Evolutionary conservation across 495 filamentous ascomycete genomes (phyloP).

Genomic region (Aspergillus hancockii): DNA sequence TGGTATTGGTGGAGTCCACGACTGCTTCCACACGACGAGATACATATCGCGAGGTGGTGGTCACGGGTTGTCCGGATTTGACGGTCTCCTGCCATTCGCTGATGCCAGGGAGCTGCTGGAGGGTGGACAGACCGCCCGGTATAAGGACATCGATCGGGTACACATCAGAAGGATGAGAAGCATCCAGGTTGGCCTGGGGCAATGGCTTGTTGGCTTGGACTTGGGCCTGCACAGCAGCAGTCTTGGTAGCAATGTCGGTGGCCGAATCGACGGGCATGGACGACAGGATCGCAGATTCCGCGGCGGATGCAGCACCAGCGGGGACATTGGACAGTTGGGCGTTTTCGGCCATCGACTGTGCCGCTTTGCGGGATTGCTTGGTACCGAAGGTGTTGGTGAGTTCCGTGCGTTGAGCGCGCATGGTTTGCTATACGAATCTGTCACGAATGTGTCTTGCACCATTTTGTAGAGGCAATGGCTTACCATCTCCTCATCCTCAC

Average conservation of each 20-base stretch:
- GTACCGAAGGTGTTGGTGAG: conserved; percentile 92
- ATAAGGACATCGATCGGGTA: conserved; percentile 74
- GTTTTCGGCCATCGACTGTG: conserved; percentile 74
- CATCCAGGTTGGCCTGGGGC: conserved; percentile 72
- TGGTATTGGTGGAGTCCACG: conserved; percentile 55
- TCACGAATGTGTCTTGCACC: neutral
- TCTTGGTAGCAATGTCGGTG: conserved; percentile 61
- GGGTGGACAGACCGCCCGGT: conserved; percentile 42
- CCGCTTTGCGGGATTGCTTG: conserved; percentile 87
- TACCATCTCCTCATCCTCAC: conserved; percentile 46
- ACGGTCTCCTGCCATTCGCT: conserved; percentile 75
- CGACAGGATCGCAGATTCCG: conserved; percentile 62
- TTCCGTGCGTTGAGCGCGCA: conserved; percentile 61
- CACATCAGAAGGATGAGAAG: conserved; percentile 73
- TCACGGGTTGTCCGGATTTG: conserved; percentile 53
- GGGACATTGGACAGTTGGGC: conserved; percentile 61
- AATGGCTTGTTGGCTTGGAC: conserved; percentile 74
- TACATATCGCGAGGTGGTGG: conserved; percentile 65
- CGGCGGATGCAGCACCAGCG: conserved; percentile 51
- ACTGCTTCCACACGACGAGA: conserved; percentile 59
- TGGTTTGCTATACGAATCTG: conserved; percentile 39
- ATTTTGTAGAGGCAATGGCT: conserved; percentile 1
- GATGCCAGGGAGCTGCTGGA: conserved; percentile 60
- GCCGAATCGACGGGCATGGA: conserved; percentile 56
- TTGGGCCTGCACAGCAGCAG: conserved; percentile 62